Evolutionary conservation across 2,329 filamentous ascomycete species (phyloP).

Genomic region (Diaporthe capsici): DNA sequence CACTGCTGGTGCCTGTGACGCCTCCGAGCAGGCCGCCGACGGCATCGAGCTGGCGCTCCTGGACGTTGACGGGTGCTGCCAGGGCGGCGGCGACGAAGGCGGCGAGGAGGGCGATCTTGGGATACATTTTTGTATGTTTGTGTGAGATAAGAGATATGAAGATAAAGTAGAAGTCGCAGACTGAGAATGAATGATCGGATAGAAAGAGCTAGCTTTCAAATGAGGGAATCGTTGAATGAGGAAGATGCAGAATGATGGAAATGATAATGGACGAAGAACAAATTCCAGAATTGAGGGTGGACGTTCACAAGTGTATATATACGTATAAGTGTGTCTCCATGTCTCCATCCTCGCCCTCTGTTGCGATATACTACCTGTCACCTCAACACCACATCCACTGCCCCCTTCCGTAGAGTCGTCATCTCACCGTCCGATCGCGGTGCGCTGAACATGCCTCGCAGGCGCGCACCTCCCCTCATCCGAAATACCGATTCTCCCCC

Average conservation of each 20-base stretch:
- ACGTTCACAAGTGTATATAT: slow-evolving; percentile 3
- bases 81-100: slow-evolving; percentile 32
- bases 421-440: background rate
- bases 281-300: background rate
- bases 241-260: background rate
- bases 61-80: slow-evolving; percentile 20
- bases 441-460: background rate
- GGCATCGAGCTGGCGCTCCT: slow-evolving; percentile 31
- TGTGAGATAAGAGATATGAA: background rate
- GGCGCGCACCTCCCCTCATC: background rate
- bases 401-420: background rate
- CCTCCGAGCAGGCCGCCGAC: slow-evolving; percentile 8
- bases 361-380: background rate
- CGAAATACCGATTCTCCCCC: background rate
- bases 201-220: background rate
- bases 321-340: background rate
- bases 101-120: slow-evolving; percentile 36
- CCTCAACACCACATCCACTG: background rate
- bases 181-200: background rate
- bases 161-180: slow-evolving; percentile 16
- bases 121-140: slow-evolving; percentile 36
- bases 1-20: background rate
- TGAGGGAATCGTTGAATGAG: background rate
- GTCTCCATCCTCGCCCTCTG: background rate
- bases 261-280: background rate